Percentiles rank a stretch among this genome's conserved stretches.
These are phyloP conservation scores for Chrysanthemum lavandulifolium DNA, from an alignment of 129 eudicot genomes.

Conservation along the genomic window DNA sequence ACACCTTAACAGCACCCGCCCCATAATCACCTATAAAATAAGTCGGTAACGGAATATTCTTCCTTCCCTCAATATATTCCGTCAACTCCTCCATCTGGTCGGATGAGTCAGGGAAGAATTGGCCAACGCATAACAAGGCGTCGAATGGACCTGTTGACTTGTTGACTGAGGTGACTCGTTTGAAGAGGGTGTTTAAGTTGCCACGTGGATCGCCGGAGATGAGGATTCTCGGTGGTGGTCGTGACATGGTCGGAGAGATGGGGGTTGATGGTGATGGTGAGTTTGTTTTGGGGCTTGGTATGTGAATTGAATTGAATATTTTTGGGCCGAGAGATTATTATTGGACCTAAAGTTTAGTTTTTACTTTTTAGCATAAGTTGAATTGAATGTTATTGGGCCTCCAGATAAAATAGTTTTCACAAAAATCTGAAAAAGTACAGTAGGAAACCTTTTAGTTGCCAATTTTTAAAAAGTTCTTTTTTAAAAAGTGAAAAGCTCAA, in stretches of 20 bases:
- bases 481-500: too few species aligned
- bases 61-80: conserved; percentile 67
- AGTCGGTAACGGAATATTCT: conserved; percentile 53
- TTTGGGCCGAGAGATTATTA: too few species aligned
- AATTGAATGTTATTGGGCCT: too few species aligned
- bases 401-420: too few species aligned
- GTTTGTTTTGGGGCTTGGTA: background rate
- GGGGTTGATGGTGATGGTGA: conserved; percentile 32
- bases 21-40: conserved; percentile 79
- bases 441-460: too few species aligned
- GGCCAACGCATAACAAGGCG: conserved; percentile 88
- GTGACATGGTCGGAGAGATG: conserved; percentile 42
- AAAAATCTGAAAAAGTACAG: too few species aligned
- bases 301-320: too few species aligned
- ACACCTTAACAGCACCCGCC: conserved; percentile 61
- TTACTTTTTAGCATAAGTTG: too few species aligned
- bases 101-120: conserved; percentile 80
- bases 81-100: conserved; percentile 68
- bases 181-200: conserved; percentile 81
- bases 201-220: conserved; percentile 79
- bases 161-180: conserved; percentile 84
- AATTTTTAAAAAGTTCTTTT: too few species aligned
- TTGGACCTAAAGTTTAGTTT: too few species aligned
- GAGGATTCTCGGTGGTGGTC: conserved; percentile 43
- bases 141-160: conserved; percentile 96